phyloP scores from a whole-genome alignment of 768 basidiomycete genomes.

The Russula griseocarnosa region DNA sequence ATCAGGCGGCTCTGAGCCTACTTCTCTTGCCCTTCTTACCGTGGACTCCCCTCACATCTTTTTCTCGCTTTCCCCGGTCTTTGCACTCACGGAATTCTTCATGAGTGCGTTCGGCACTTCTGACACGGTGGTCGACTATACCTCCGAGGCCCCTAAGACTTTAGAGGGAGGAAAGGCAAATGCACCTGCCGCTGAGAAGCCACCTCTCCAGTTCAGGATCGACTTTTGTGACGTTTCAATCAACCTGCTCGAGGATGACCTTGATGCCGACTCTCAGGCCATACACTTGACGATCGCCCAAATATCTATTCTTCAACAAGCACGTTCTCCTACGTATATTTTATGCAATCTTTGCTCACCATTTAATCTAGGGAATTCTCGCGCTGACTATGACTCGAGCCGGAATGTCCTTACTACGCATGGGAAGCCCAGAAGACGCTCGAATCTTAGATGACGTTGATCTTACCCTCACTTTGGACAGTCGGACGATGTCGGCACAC shows the following conservation, averaged over 20 bases:
- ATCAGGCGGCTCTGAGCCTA: slow-evolving; percentile 52
- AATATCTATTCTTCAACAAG: slow-evolving; percentile 88
- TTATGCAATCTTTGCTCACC: slow-evolving; percentile 1
- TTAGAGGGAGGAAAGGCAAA: slow-evolving; percentile 17
- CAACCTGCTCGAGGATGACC: slow-evolving; percentile 81
- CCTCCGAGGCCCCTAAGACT: slow-evolving; percentile 23
- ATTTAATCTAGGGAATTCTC: slow-evolving; percentile 56
- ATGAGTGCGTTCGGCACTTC: slow-evolving; percentile 47
- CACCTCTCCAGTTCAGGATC: slow-evolving; percentile 61
- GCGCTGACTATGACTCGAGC: slow-evolving; percentile 75
- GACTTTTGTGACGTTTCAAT: slow-evolving; percentile 90
- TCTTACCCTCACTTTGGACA: slow-evolving; percentile 82
- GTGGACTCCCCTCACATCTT: slow-evolving; percentile 92
- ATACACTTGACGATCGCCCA: slow-evolving; percentile 83
- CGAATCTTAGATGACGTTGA: slow-evolving; percentile 93
- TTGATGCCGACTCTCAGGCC: slow-evolving; percentile 73
- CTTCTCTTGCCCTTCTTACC: slow-evolving; percentile 75
- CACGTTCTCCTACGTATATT: slow-evolving; percentile 33
- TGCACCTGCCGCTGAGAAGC: slow-evolving; percentile 20
- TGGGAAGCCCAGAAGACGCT: slow-evolving; percentile 83
- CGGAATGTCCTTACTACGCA: slow-evolving; percentile 90
- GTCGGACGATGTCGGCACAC: slow-evolving; percentile 59
- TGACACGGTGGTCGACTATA: slow-evolving; percentile 23
- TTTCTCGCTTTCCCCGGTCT: slow-evolving; percentile 87
- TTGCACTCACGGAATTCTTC: slow-evolving; percentile 85